phyloP scores from a whole-genome alignment of 805 yeast species.

The Pichia pseudocactophila region DNA sequence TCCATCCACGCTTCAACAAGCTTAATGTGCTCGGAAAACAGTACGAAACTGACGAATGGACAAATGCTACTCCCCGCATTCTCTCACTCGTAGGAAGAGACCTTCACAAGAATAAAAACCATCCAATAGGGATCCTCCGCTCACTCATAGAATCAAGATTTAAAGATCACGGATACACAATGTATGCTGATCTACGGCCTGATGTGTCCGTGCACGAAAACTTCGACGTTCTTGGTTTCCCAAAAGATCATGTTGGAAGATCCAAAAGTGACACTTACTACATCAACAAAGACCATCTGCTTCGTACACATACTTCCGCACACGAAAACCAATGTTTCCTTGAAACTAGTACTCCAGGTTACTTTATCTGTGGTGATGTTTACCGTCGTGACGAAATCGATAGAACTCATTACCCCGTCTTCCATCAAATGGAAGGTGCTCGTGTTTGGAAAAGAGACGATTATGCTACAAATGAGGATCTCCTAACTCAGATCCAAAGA shows the following conservation, averaged over 20 bases:
- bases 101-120: constrained; percentile 63
- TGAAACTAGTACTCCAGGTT: constrained; percentile 65
- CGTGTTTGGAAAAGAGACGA: constrained; percentile 62
- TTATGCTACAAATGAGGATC: constrained; percentile 19
- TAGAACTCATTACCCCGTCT: constrained; percentile 92
- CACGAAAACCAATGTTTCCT: constrained; percentile 86
- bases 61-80: constrained; percentile 77
- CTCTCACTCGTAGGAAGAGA: constrained; percentile 59
- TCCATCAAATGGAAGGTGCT: constrained; percentile 98
- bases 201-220: constrained; percentile 76
- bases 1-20: constrained; percentile 1
- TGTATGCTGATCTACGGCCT: constrained; percentile 73
- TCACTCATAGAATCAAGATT: constrained; percentile 64
- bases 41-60: constrained; percentile 64
- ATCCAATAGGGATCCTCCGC: constrained; percentile 85
- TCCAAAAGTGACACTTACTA: constrained; percentile 90
- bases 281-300: constrained; percentile 57
- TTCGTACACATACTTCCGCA: constrained; percentile 95
- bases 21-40: constrained; percentile 38
- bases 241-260: constrained; percentile 88
- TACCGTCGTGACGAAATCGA: constrained; percentile 94
- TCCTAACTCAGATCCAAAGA: constrained; percentile 36
- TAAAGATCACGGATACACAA: constrained; percentile 58
- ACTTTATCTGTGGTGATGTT: constrained; percentile 90
- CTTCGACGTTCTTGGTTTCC: constrained; percentile 88